phyloP scores from a whole-genome alignment of 2,329 filamentous ascomycete species.

The Fusarium domesticum region DNA sequence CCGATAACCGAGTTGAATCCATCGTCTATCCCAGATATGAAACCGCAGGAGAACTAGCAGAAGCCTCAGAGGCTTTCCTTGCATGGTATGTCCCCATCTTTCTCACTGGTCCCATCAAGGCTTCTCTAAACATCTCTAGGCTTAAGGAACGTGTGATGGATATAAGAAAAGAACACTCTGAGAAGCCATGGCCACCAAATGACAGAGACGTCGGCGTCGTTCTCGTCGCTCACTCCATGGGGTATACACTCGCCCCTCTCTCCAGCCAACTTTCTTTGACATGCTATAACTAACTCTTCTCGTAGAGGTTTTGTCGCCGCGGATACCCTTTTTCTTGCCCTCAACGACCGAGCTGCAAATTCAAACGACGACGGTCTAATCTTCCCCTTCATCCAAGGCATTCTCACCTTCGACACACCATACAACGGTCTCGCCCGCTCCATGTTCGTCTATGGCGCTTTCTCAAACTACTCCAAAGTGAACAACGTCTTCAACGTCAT shows the following conservation, averaged over 20 bases:
- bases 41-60: conserved; percentile 63
- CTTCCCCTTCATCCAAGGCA: conserved; percentile 77
- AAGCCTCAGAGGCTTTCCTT: conserved; percentile 45
- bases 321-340: conserved; percentile 70
- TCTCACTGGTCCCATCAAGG: not conserved
- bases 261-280: not conserved
- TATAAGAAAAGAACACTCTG: conserved; percentile 64
- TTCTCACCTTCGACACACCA: conserved; percentile 82
- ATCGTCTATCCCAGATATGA: conserved; percentile 71
- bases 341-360: conserved; percentile 58
- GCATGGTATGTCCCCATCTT: conserved; percentile 39
- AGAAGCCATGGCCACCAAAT: conserved; percentile 71
- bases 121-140: conserved; percentile 42
- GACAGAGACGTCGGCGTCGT: conserved; percentile 79
- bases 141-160: conserved; percentile 79
- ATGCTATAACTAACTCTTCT: not conserved
- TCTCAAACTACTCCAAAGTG: conserved; percentile 58
- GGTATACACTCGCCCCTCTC: conserved; percentile 41
- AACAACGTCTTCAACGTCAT: conserved; percentile 56
- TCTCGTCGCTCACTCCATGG: conserved; percentile 80
- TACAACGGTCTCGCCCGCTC: conserved; percentile 64
- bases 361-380: conserved; percentile 45
- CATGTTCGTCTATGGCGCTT: conserved; percentile 60
- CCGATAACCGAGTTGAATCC: conserved; percentile 58
- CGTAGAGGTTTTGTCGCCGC: conserved; percentile 76